A percentile compares a stretch with the other conserved stretches of the same genome.
Evolutionary conservation across 306 rosid genomes (phyloP).

Genomic region (Acacia confusa): DNA sequence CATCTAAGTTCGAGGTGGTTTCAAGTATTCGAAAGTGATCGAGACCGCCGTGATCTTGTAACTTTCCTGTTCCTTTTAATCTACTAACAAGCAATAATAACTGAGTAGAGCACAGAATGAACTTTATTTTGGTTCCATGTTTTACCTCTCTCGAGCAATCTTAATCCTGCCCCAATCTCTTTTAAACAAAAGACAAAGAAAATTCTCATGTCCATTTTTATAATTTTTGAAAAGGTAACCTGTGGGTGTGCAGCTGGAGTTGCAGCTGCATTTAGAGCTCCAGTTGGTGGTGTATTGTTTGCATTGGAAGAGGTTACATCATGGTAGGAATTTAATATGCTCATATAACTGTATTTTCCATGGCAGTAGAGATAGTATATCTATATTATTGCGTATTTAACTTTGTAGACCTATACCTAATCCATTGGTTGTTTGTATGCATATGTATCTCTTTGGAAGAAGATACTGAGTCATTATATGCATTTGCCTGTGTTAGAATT

Average conservation of each 20-base stretch:
- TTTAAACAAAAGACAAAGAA: background rate
- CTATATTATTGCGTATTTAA: background rate
- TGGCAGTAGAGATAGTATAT: constrained; percentile 35
- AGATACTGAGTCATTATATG: background rate
- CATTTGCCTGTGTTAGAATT: background rate
- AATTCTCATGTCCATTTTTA: constrained; percentile 8
- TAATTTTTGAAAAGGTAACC: constrained; percentile 68
- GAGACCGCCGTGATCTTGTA: constrained; percentile 98
- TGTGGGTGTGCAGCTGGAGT: constrained; percentile 99
- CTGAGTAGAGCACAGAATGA: background rate
- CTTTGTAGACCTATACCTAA: background rate
- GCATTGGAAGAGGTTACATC: constrained; percentile 99
- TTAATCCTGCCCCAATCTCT: background rate
- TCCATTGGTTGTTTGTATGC: background rate
- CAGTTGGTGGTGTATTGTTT: constrained; percentile 97
- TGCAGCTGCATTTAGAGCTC: constrained; percentile 99
- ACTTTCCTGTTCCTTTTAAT: constrained; percentile 12
- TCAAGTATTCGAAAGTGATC: constrained; percentile 83
- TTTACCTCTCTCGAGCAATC: background rate
- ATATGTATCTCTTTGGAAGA: background rate
- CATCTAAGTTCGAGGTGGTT: constrained; percentile 93
- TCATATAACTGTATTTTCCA: constrained; percentile 21
- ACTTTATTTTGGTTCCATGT: constrained; percentile 4
- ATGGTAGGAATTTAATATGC: constrained; percentile 58
- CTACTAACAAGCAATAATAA: background rate